A percentile compares a stretch with the other conserved stretches of the same genome.
phyloP scores from a whole-genome alignment of 2,329 filamentous ascomycete genomes.

The Didymella glomerata region DNA sequence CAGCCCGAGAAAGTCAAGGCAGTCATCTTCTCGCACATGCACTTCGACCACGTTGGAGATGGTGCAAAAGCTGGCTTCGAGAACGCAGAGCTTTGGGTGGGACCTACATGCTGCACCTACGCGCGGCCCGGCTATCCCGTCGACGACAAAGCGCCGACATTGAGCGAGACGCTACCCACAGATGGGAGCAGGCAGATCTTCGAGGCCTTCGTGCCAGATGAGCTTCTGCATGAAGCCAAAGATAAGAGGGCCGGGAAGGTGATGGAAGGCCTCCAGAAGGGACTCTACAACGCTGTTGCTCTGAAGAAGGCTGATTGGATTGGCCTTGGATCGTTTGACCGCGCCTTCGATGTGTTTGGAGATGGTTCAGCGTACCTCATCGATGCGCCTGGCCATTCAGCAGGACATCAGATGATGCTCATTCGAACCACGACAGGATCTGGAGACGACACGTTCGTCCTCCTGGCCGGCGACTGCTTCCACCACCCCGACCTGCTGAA shows the following conservation, averaged over 20 bases:
- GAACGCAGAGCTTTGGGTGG: constrained; percentile 52
- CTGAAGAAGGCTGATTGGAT: constrained; percentile 48
- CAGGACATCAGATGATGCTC: constrained; percentile 60
- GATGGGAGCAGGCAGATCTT: constrained; percentile 56
- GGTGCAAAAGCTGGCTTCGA: constrained; percentile 49
- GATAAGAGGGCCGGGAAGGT: constrained; percentile 42
- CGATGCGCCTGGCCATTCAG: constrained; percentile 62
- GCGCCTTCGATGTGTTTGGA: constrained; percentile 58
- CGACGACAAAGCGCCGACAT: constrained; percentile 39
- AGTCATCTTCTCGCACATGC: constrained; percentile 52
- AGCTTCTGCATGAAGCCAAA: constrained; percentile 31
- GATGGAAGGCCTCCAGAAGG: constrained; percentile 30
- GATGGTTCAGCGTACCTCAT: constrained; percentile 61
- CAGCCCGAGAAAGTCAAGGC: constrained; percentile 53
- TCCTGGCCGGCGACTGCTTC: constrained; percentile 46
- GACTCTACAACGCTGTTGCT: constrained; percentile 41
- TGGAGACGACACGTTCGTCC: constrained; percentile 35
- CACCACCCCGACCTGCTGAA: constrained; percentile 42
- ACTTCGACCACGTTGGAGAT: constrained; percentile 54
- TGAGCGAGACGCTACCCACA: constrained; percentile 53
- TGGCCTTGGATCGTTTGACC: constrained; percentile 53
- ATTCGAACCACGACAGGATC: constrained; percentile 29
- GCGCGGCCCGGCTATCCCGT: constrained; percentile 44
- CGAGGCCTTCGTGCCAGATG: constrained; percentile 41
- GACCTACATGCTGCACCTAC: constrained; percentile 46